Evolutionary conservation across 2,329 filamentous ascomycete genomes (phyloP).

Genomic region (Chaetomium olivaceum): DNA sequence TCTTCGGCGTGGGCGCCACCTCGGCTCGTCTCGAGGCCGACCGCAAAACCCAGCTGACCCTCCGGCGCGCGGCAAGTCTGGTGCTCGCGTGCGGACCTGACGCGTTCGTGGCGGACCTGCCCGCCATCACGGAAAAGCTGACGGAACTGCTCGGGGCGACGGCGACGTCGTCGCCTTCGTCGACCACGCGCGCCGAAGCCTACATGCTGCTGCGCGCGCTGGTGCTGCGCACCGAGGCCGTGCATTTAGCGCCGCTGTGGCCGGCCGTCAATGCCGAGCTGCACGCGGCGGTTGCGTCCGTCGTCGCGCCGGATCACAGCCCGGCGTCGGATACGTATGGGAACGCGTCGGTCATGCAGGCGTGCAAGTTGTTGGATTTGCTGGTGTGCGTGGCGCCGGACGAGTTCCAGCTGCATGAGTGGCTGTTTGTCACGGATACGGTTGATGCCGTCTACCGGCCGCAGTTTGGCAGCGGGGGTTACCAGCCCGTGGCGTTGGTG

Average conservation of each 20-base stretch:
- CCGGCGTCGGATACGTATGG: constrained; percentile 70
- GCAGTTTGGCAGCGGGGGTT: constrained; percentile 37
- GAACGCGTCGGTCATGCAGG: constrained; percentile 77
- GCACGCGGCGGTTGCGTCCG: constrained; percentile 73
- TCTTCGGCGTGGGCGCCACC: constrained; percentile 96
- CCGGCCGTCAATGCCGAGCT: constrained; percentile 86
- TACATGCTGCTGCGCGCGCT: constrained; percentile 86
- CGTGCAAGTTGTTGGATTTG: constrained; percentile 88
- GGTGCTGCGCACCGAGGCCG: constrained; percentile 72
- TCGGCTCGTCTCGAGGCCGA: constrained; percentile 94
- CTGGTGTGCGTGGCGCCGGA: constrained; percentile 86
- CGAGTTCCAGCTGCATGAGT: constrained; percentile 97
- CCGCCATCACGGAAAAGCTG: constrained; percentile 74
- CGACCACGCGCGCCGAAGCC: constrained; percentile 81
- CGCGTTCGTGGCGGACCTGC: constrained; percentile 75
- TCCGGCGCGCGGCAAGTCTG: constrained; percentile 78
- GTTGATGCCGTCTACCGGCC: constrained; percentile 92
- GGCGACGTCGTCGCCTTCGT: constrained; percentile 86
- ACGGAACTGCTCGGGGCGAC: constrained; percentile 85
- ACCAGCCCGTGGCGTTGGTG: constrained; percentile 72
- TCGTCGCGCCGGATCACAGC: constrained; percentile 67
- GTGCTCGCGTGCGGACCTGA: constrained; percentile 76
- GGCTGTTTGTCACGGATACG: constrained; percentile 96
- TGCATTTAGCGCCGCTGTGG: constrained; percentile 85
- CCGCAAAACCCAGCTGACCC: constrained; percentile 84